A percentile compares a stretch with the other conserved stretches of the same genome.
These are phyloP conservation scores for Cystobasidium slooffiae DNA, from an alignment of 1,284 basidiomycete species.

Conservation along the genomic window DNA sequence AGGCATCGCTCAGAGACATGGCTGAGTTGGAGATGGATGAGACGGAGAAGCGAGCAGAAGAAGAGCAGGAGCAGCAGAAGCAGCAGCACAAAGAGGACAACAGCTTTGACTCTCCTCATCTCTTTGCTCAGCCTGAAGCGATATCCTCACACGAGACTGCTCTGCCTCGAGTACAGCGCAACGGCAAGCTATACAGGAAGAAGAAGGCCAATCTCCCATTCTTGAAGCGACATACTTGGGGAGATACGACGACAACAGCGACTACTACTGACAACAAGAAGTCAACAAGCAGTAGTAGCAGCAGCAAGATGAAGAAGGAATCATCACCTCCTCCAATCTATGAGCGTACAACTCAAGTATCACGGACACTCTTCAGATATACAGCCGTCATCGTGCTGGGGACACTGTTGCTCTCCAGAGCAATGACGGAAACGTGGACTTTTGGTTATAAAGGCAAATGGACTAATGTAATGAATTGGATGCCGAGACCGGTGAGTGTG, in stretches of 20 bases:
- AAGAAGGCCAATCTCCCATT: slow-evolving; percentile 36
- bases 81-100: neutral
- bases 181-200: slow-evolving; percentile 35
- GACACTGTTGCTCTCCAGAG: slow-evolving; percentile 69
- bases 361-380: slow-evolving; percentile 28
- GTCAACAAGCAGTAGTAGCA: neutral
- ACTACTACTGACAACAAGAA: neutral
- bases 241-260: neutral
- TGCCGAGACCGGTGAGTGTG: slow-evolving; percentile 32
- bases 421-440: slow-evolving; percentile 75
- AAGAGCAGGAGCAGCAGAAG: neutral
- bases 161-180: slow-evolving; percentile 14
- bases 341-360: slow-evolving; percentile 37
- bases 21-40: no score
- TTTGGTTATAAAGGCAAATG: slow-evolving; percentile 69
- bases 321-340: slow-evolving; percentile 19
- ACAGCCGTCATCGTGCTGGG: slow-evolving; percentile 61
- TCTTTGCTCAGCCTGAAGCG: neutral
- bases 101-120: neutral
- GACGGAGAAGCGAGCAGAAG: neutral
- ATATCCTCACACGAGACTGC: neutral
- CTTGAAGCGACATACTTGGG: slow-evolving; percentile 32
- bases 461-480: slow-evolving; percentile 33
- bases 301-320: slow-evolving; percentile 12
- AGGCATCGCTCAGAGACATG: neutral